Percentiles rank a stretch among this genome's conserved stretches.
Evolutionary conservation across 306 rosid genomes (phyloP).

Genomic region (Leucaena leucocephala): DNA sequence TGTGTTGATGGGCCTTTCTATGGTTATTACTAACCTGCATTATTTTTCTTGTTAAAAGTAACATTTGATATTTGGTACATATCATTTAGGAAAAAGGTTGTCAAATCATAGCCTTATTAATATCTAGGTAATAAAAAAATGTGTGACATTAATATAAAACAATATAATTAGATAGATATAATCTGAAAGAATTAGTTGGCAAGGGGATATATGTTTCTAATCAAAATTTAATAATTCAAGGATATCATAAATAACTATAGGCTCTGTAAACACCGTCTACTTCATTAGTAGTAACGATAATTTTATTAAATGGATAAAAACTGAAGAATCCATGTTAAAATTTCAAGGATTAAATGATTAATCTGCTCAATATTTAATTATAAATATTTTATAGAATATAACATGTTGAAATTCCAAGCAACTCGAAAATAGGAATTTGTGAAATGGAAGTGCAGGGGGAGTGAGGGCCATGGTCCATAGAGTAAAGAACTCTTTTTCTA

Average conservation of each 20-base stretch:
- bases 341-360: background rate
- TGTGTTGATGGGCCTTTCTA: background rate
- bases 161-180: no score
- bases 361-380: background rate
- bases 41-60: background rate
- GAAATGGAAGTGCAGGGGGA: no score
- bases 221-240: no score
- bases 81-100: slow-evolving; percentile 12
- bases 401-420: background rate
- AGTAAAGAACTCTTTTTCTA: background rate
- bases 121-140: background rate
- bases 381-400: background rate
- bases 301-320: no score
- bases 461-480: background rate
- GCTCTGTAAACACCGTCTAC: no score
- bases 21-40: background rate
- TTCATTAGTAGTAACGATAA: no score
- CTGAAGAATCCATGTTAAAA: background rate
- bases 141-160: background rate
- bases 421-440: background rate
- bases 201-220: no score
- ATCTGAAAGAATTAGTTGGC: no score
- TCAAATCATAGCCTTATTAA: background rate
- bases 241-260: no score
- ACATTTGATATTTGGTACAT: slow-evolving; percentile 1